These are phyloP conservation scores for Sesbania bispinosa DNA, from an alignment of 306 rosid genomes.

Conservation along the genomic window DNA sequence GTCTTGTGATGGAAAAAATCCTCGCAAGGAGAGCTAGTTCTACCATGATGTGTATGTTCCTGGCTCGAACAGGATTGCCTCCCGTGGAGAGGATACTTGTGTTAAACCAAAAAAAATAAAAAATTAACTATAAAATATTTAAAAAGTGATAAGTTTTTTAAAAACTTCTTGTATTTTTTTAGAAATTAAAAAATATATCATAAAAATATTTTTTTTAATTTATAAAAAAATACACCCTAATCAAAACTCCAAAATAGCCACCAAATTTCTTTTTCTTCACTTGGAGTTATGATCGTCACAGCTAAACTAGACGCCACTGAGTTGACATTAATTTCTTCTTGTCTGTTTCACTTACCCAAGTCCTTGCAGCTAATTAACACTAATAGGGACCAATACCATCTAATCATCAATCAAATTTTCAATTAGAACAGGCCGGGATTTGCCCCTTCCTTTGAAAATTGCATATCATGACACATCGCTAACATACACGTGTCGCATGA, in stretches of 20 bases:
- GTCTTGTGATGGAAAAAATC: too few relatives aligned
- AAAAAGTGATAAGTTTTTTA: background rate
- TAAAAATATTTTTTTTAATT: background rate
- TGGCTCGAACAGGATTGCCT: too few relatives aligned
- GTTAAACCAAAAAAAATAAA: too few relatives aligned
- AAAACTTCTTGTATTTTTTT: too few relatives aligned
- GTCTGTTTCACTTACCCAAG: too few relatives aligned
- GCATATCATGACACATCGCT: slow-evolving; percentile 25
- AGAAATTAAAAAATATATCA: background rate
- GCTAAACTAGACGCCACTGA: background rate
- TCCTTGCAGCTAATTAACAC: too few relatives aligned
- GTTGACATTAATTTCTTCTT: too few relatives aligned
- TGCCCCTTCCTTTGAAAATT: slow-evolving; percentile 25
- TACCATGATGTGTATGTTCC: too few relatives aligned
- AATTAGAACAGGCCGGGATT: background rate
- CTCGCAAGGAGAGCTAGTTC: too few relatives aligned
- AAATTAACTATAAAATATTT: too few relatives aligned
- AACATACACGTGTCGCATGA: background rate
- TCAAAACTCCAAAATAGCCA: background rate
- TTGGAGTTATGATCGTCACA: too few relatives aligned
- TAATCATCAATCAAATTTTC: slow-evolving; percentile 21
- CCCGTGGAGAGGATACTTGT: too few relatives aligned
- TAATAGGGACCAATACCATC: slow-evolving; percentile 46
- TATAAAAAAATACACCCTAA: background rate
- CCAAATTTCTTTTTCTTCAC: background rate